Evolutionary conservation across 2,329 filamentous ascomycete genomes (phyloP).

Genomic region (Colletotrichum sp.): DNA sequence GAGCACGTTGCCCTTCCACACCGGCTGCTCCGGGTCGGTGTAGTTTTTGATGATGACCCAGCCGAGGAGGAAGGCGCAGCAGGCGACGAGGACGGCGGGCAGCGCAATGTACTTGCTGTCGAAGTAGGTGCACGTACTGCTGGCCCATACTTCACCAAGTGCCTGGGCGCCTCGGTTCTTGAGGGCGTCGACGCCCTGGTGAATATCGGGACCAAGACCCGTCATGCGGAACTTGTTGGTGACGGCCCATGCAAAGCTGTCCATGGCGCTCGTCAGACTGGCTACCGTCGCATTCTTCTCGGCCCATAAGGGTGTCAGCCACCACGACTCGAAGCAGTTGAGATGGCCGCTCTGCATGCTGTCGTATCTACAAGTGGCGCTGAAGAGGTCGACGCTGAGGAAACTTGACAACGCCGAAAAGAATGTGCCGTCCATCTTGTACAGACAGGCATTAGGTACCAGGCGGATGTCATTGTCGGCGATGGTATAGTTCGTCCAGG

Average conservation of each 20-base stretch:
- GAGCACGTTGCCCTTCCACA: conserved; percentile 16
- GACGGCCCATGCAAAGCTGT: conserved; percentile 7
- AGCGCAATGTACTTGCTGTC: not conserved
- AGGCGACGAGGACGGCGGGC: not conserved
- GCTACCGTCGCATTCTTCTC: conserved; percentile 5
- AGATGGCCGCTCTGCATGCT: conserved; percentile 11
- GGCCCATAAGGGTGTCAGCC: conserved; percentile 9
- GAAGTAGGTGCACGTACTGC: conserved; percentile 3
- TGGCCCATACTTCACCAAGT: not conserved
- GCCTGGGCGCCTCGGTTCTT: not conserved
- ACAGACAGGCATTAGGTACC: conserved; percentile 4
- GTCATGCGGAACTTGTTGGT: conserved; percentile 18
- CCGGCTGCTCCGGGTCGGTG: conserved; percentile 10
- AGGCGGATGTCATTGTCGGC: not conserved
- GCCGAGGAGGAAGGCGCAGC: not conserved
- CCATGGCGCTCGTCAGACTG: not conserved
- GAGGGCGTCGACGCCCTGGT: not conserved
- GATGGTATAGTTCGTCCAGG: not conserved
- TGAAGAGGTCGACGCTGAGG: not conserved
- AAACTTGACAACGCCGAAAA: not conserved
- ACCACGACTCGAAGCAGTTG: conserved; percentile 7
- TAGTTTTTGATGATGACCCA: conserved; percentile 12
- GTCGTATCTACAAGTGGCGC: not conserved
- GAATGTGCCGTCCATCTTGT: conserved; percentile 10
- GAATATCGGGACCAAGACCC: not conserved